phyloP scores from a whole-genome alignment of 2,329 filamentous ascomycete genomes.

The Fusarium sublunatum region DNA sequence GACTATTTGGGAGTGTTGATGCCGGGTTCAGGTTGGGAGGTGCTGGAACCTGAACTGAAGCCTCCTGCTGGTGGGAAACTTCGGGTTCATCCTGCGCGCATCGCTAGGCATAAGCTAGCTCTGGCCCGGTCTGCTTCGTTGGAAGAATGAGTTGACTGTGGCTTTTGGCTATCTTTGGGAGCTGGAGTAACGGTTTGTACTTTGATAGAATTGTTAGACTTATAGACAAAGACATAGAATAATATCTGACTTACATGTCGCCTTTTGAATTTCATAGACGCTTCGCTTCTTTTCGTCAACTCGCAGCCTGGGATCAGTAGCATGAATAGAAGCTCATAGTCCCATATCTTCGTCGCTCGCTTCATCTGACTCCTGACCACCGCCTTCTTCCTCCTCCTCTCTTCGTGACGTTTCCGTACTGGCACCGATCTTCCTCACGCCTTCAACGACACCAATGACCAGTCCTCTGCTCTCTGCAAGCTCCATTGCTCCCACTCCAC shows the following conservation, averaged over 20 bases:
- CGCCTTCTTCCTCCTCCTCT: slow-evolving; percentile 78
- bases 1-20: slow-evolving; percentile 16
- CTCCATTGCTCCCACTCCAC: slow-evolving; percentile 92
- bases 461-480: slow-evolving; percentile 87
- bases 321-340: slow-evolving; percentile 44
- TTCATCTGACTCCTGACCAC: slow-evolving; percentile 71
- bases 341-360: slow-evolving; percentile 66
- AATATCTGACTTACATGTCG: slow-evolving; percentile 31
- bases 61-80: slow-evolving; percentile 30
- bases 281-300: slow-evolving; percentile 6
- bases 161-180: neutral
- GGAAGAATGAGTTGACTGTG: neutral
- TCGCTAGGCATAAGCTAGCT: slow-evolving; percentile 26
- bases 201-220: slow-evolving; percentile 21
- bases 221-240: slow-evolving; percentile 4
- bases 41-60: slow-evolving; percentile 11
- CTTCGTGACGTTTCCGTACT: slow-evolving; percentile 81
- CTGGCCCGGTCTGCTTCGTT: slow-evolving; percentile 1
- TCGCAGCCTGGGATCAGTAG: neutral
- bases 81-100: slow-evolving; percentile 34
- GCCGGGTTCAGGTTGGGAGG: slow-evolving; percentile 7
- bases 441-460: slow-evolving; percentile 86
- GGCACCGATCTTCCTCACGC: slow-evolving; percentile 83
- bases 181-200: slow-evolving; percentile 8
- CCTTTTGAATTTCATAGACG: slow-evolving; percentile 4